Conservation (phyloP, 257 asterid genomes). For the Solanum bukasovii region DNA sequence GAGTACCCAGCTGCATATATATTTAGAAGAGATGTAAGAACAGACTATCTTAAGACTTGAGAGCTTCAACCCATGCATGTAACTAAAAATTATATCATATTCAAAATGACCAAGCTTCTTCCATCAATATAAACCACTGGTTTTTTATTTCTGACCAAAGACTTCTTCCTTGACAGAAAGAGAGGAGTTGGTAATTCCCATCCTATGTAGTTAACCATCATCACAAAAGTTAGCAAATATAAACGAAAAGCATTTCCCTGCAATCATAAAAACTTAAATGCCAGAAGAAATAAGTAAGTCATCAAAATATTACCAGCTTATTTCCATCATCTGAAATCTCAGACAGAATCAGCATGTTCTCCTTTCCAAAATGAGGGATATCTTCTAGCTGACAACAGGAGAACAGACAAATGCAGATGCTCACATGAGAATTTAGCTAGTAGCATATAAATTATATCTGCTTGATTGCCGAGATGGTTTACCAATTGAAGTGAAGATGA, state of each 20-base stretch:
- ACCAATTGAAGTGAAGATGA: constrained; percentile 34
- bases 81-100: neutral
- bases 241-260: neutral
- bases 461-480: constrained; percentile 1
- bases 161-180: neutral
- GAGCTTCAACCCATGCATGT: neutral
- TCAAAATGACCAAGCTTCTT: neutral
- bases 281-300: neutral
- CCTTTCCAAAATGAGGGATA: constrained; percentile 22
- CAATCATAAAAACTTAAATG: neutral
- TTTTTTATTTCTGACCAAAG: neutral
- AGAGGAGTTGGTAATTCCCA: neutral
- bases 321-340: constrained; percentile 34
- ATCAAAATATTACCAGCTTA: constrained; percentile 27
- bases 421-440: neutral
- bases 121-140: neutral
- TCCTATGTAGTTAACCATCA: neutral
- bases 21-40: neutral
- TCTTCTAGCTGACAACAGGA: constrained; percentile 30
- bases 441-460: neutral
- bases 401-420: neutral
- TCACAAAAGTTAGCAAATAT: neutral
- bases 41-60: neutral
- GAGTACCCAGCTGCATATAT: neutral
- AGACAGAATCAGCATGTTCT: constrained; percentile 22